A percentile compares a stretch with the other conserved stretches of the same genome.
Conservation (phyloP, 257 asterid genomes). For the Solanum pimpinellifolium region DNA sequence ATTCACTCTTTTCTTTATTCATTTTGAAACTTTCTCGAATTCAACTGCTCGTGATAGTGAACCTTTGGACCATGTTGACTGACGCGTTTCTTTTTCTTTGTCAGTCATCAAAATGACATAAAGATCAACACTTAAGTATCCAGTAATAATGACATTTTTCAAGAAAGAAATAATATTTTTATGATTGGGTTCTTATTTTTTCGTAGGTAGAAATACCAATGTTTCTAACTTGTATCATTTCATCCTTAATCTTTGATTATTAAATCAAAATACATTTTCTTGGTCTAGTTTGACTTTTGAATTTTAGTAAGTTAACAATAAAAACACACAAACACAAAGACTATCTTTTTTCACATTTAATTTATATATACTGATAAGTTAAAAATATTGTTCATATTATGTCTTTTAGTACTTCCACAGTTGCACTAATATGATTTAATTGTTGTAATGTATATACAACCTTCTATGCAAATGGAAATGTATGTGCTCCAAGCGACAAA, state of each 20-base stretch:
- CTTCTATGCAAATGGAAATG: constrained; percentile 32
- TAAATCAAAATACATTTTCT: too few species aligned
- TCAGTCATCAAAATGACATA: too few species aligned
- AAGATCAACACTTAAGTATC: neutral
- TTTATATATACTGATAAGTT: neutral
- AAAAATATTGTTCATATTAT: too few species aligned
- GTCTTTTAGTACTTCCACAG: neutral
- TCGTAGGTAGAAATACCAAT: neutral
- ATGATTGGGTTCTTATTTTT: neutral
- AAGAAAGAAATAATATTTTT: neutral
- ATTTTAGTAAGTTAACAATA: too few species aligned
- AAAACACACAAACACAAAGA: too few species aligned
- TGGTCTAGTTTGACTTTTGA: neutral
- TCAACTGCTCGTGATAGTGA: too few species aligned
- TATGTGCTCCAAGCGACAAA: constrained; percentile 53
- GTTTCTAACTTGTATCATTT: neutral
- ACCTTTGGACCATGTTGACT: too few species aligned
- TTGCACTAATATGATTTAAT: neutral
- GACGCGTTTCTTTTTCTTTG: too few species aligned
- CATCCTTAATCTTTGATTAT: neutral
- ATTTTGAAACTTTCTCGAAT: too few species aligned
- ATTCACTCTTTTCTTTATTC: too few species aligned
- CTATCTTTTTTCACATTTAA: too few species aligned
- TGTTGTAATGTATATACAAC: constrained; percentile 21
- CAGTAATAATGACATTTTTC: neutral